phyloP scores from a whole-genome alignment of 345 rosid genomes.

The Acer negundo region DNA sequence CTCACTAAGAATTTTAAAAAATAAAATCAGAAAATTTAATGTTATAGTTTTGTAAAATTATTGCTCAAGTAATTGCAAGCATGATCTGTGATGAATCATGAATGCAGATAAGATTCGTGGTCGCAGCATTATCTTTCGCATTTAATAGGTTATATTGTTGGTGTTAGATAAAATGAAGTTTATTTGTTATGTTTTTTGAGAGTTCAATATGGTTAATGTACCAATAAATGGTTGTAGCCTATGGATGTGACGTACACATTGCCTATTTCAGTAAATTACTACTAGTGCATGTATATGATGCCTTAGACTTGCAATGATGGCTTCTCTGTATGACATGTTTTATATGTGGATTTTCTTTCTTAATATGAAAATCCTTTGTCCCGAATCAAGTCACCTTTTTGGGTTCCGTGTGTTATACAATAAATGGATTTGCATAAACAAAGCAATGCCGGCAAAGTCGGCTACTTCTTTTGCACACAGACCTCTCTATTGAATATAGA shows the following conservation, averaged over 20 bases:
- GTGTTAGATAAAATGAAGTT: not conserved
- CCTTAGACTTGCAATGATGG: not conserved
- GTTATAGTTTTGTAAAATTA: not conserved
- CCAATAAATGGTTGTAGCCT: not conserved
- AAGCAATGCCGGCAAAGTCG: not conserved
- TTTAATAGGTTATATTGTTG: not conserved
- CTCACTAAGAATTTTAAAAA: not conserved
- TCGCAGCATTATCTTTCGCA: not conserved
- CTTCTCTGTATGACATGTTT: not conserved
- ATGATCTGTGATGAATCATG: not conserved
- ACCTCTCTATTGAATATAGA: not conserved
- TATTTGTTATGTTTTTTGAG: not conserved
- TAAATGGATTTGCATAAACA: not conserved
- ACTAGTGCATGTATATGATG: not conserved
- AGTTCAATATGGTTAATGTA: not conserved
- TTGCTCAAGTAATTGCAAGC: not conserved
- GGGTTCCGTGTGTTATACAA: not conserved
- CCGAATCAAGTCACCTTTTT: not conserved
- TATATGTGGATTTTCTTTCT: not conserved
- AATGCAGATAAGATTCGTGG: not conserved
- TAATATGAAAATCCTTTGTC: not conserved
- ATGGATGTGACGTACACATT: not conserved
- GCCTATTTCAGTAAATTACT: not conserved
- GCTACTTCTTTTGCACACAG: not conserved
- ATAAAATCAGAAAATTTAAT: not conserved